Percentiles rank a stretch among this genome's conserved stretches.
phyloP scores from a whole-genome alignment of 768 basidiomycete species.

The Mycena crocata region DNA sequence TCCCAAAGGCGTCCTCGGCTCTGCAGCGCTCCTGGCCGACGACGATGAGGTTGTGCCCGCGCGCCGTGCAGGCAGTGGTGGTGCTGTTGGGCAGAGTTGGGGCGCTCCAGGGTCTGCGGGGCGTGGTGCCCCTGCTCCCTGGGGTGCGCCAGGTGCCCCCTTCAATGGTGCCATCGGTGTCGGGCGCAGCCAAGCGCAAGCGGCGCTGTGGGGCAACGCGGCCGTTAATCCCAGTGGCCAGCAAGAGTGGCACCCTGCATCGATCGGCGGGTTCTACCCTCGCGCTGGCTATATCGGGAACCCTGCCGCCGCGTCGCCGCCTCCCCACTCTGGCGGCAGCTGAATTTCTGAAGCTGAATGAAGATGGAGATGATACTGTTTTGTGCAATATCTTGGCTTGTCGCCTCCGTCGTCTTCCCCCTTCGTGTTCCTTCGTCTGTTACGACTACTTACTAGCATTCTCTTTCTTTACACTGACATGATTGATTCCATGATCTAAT shows the following conservation, averaged over 20 bases:
- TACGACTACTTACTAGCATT: constrained; percentile 25
- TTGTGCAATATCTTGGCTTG: constrained; percentile 19
- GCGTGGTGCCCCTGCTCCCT: constrained; percentile 57
- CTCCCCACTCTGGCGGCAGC: constrained; percentile 52
- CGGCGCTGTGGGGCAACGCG: constrained; percentile 55
- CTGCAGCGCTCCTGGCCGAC: constrained; percentile 81
- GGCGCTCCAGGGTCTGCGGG: constrained; percentile 59
- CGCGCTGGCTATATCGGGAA: constrained; percentile 58
- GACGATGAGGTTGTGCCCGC: constrained; percentile 80
- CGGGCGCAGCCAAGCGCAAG: constrained; percentile 49
- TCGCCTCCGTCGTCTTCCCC: not conserved
- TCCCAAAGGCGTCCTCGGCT: constrained; percentile 78
- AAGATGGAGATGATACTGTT: constrained; percentile 5
- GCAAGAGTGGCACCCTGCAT: constrained; percentile 61
- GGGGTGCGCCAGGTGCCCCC: constrained; percentile 57
- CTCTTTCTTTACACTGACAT: constrained; percentile 31
- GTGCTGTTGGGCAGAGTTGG: constrained; percentile 62
- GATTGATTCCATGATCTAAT: constrained; percentile 31
- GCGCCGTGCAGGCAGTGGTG: constrained; percentile 59
- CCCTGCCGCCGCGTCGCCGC: constrained; percentile 64
- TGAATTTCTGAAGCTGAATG: constrained; percentile 6
- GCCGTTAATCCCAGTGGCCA: constrained; percentile 43
- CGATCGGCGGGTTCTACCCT: constrained; percentile 54
- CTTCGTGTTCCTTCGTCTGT: not conserved
- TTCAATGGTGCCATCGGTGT: constrained; percentile 38